Evolutionary conservation across 2,329 filamentous ascomycete species (phyloP), one percentile per base, ranked within the genome.

Genomic region (Pseudocercospora vitis): DNA sequence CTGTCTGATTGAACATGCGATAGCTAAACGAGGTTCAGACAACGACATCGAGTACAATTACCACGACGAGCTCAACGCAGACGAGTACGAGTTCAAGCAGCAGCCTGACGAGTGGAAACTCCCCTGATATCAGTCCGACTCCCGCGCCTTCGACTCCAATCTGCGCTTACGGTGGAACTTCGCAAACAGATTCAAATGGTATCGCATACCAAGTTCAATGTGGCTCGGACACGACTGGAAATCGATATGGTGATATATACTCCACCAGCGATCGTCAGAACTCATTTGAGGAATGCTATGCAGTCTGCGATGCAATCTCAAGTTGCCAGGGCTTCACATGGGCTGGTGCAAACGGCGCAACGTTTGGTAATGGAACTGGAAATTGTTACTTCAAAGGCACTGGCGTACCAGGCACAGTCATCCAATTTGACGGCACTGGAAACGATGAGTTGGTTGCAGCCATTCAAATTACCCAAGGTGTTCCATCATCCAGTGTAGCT

Each of bases 351-450:
- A 37, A 53, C 32, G 51, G 46, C 18, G 31, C 32, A 21, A n/a
- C 19, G 16, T 44, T 45, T 16, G 51, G 51, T 14, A 26, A 39
- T 24, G 51, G 51, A 6, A 11, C 51, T n/a, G 51, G 51, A 7
- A 33, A 53, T 8, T 53, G 51, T 19, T 53, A 49, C 46, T 49
- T 53, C 45, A 48, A 53, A n/a, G 26, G 21, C 26, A 49, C 47
- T 21, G 32, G 11, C 26, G 6, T 11, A 11, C 6, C 26, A n/a
- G 26, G 11, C 26, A 7, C 26, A 29, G 26, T 29, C 6, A 29
- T 29, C 26, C 6, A 7, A 6, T 29, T 29, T 29, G 26, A 29
- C 11, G 26, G 26, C 26, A 29, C 6, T 11, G 26, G 26, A 6
- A 11, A 29, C 11, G 26, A 6, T 29, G 11, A 6, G 6, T 7